These are phyloP conservation scores for Blastobotrys illinoisensis DNA, from an alignment of 1,139 yeast genomes.

Conservation along the genomic window DNA sequence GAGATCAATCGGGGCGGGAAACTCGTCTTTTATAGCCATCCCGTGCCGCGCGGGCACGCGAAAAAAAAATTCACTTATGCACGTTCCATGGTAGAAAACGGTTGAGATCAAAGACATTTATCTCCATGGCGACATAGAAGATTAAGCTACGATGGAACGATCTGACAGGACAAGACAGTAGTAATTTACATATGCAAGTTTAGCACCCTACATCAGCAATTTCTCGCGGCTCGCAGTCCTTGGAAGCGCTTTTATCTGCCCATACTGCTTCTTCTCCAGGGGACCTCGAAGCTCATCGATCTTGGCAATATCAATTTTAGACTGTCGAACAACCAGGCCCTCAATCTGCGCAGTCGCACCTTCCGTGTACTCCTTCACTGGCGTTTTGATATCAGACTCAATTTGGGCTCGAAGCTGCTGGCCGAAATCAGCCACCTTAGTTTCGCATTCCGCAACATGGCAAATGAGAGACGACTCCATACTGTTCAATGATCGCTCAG, in stretches of 20 bases:
- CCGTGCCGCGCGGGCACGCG: background rate
- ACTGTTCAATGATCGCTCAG: background rate
- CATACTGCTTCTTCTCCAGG: background rate
- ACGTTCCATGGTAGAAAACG: background rate
- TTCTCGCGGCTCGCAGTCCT: background rate
- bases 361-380: background rate
- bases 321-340: background rate
- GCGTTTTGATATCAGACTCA: background rate
- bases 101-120: background rate
- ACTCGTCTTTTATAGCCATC: constrained; percentile 2
- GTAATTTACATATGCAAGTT: background rate
- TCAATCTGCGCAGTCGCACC: background rate
- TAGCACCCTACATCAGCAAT: background rate
- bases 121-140: background rate
- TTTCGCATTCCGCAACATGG: background rate
- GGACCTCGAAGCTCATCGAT: background rate
- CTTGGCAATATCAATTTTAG: background rate
- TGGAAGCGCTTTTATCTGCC: background rate
- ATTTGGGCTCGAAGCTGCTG: background rate
- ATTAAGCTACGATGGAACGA: too few species aligned
- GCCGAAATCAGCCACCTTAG: background rate
- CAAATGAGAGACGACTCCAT: background rate
- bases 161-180: background rate
- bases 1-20: constrained; percentile 12
- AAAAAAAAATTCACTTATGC: background rate